Conservation (phyloP, 2,329 filamentous ascomycete genomes). For the Cladorrhinum sp. region DNA sequence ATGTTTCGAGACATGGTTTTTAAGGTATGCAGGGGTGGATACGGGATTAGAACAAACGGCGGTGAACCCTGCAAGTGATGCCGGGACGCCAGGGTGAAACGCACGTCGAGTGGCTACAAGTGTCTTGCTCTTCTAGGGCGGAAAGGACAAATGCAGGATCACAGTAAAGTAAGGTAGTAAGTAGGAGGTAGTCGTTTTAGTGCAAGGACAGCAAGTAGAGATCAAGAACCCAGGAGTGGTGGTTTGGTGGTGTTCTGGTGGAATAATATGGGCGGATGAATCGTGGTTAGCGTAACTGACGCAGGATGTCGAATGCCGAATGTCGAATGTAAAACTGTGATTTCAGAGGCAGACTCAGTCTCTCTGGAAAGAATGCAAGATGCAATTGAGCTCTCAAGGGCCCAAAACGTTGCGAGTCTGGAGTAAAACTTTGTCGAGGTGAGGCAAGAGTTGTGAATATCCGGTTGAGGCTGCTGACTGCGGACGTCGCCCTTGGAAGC, state of each 20-base stretch:
- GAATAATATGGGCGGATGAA: not conserved
- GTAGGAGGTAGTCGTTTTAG: not conserved
- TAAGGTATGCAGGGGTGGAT: slow-evolving; percentile 28
- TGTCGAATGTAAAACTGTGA: slow-evolving; percentile 20
- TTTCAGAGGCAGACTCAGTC: slow-evolving; percentile 28
- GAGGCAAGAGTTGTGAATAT: slow-evolving; percentile 53
- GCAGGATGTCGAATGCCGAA: too few species aligned
- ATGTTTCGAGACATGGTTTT: slow-evolving; percentile 52
- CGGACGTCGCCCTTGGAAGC: slow-evolving; percentile 50
- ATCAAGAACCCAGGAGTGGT: not conserved
- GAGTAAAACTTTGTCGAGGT: slow-evolving; percentile 69
- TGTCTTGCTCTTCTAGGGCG: slow-evolving; percentile 9
- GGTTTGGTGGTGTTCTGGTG: too few species aligned
- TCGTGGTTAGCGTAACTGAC: slow-evolving; percentile 16
- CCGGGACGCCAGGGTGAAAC: not conserved
- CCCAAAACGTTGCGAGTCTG: slow-evolving; percentile 50
- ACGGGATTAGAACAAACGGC: slow-evolving; percentile 34
- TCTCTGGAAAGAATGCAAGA: slow-evolving; percentile 7
- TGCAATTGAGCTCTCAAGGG: slow-evolving; percentile 16
- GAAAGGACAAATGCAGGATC: not conserved
- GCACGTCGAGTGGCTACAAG: not conserved
- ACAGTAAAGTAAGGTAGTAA: not conserved
- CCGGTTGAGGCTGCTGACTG: slow-evolving; percentile 84
- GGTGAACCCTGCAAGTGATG: slow-evolving; percentile 31
- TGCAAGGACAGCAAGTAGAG: not conserved